phyloP scores from a whole-genome alignment of 1,139 yeast species.

The Komagataea norvegica region DNA sequence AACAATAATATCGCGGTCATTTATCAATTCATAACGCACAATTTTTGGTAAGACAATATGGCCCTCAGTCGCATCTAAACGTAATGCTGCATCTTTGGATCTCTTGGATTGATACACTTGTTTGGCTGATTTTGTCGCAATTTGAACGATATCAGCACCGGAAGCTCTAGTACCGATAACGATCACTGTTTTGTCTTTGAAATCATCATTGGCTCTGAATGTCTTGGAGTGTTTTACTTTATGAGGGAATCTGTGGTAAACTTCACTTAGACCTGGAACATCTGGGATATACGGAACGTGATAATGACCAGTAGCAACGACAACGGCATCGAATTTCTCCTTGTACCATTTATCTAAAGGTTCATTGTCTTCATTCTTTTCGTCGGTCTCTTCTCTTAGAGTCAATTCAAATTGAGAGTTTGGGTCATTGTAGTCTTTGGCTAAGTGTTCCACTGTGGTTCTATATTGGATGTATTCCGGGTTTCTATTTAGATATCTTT shows the following conservation, averaged over 20 bases:
- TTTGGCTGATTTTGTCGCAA: constrained; percentile 20
- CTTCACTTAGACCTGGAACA: constrained; percentile 37
- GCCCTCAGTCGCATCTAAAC: constrained; percentile 9
- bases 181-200: constrained; percentile 32
- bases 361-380: constrained; percentile 22
- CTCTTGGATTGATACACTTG: constrained; percentile 25
- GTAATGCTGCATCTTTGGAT: constrained; percentile 9
- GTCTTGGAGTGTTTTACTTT: constrained; percentile 36
- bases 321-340: constrained; percentile 44
- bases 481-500: constrained; percentile 33
- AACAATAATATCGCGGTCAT: constrained; percentile 21
- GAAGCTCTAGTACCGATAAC: constrained; percentile 44
- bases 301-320: constrained; percentile 53
- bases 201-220: constrained; percentile 31
- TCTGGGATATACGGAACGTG: constrained; percentile 46
- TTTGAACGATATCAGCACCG: constrained; percentile 37
- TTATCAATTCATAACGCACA: constrained; percentile 15
- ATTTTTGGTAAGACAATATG: constrained; percentile 21
- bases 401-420: constrained; percentile 33
- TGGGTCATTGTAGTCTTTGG: constrained; percentile 16
- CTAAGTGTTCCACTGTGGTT: constrained; percentile 40
- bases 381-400: constrained; percentile 27
- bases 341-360: constrained; percentile 36
- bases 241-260: constrained; percentile 23
- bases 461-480: constrained; percentile 28